Percentiles rank a stretch among this genome's conserved stretches.
Evolutionary conservation across 2,329 filamentous ascomycete species (phyloP).

Genomic region (Scedosporium aurantiacum): DNA sequence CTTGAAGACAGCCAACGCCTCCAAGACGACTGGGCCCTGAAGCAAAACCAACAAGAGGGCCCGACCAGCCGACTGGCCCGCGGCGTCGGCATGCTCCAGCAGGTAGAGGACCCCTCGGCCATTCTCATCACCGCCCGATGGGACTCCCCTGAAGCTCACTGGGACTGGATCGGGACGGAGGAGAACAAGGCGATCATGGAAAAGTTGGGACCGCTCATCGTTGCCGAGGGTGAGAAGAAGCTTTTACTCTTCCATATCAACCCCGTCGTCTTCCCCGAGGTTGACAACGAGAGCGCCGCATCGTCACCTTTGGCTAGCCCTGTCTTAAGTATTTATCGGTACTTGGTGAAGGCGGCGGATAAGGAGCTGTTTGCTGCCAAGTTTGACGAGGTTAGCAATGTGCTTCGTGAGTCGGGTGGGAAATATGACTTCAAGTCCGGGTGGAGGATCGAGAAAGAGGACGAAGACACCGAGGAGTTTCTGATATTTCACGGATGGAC

Average conservation of each 20-base stretch:
- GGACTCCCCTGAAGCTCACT: constrained; percentile 29
- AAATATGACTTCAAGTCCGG: constrained; percentile 24
- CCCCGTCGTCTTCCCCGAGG: constrained; percentile 14
- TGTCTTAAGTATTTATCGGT: constrained; percentile 24
- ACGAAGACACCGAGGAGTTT: constrained; percentile 18
- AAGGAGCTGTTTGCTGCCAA: constrained; percentile 21
- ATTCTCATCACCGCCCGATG: constrained; percentile 35
- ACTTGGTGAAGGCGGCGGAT: constrained; percentile 19
- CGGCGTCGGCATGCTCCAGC: constrained; percentile 23
- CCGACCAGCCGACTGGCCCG: constrained; percentile 21
- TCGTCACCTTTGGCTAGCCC: constrained; percentile 14
- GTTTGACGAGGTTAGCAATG: constrained; percentile 21
- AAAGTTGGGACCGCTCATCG: constrained; percentile 21
- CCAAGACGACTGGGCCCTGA: constrained; percentile 28
- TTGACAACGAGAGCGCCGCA: constrained; percentile 10
- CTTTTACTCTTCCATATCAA: constrained; percentile 31
- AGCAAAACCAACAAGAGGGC: constrained; percentile 22
- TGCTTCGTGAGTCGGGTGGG: constrained; percentile 18
- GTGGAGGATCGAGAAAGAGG: constrained; percentile 30
- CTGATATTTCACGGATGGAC: constrained; percentile 29
- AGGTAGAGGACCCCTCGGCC: constrained; percentile 21
- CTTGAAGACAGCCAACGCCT: constrained; percentile 20
- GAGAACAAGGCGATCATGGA: constrained; percentile 27
- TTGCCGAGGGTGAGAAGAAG: constrained; percentile 16
- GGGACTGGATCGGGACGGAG: constrained; percentile 29